Base-by-base conservation (phyloP, 176 grass and related monocot species). In the Zoysia japonica region DNA sequence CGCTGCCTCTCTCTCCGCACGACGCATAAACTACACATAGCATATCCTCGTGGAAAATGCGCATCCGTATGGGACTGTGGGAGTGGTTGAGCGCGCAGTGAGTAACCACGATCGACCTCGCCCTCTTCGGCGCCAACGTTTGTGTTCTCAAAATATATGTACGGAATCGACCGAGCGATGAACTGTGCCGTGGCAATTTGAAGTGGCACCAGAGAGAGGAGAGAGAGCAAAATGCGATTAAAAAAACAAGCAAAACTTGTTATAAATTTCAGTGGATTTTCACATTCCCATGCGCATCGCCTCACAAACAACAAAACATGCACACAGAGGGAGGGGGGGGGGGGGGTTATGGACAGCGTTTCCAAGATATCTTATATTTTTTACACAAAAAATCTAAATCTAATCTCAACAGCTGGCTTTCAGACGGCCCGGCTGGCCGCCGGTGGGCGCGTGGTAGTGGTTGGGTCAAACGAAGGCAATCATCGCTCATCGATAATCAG, bases 31-130 rank as follows among this genome's bases (percentile, higher is more conserved):
- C 53, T 16, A 38, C 0, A 9, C 36, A 57, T 57, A 43, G 55
- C 20, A 48, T 76, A 63, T 38, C 43, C 56, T 61, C 55, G 55
- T 47, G 73, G 0, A 17, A 75, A 59, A 75, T 75, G 72, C 73
- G 73, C 2, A 47, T 76, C 43, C 15, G 50, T 52, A 3, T 3
- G 28, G 28, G 28, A 28, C 28, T 28, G 41, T 8, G 46, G 28
- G 54, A 54, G 15, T 19, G 15, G 0, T 28, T 28, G 7, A 72
- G 28, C 5, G 38, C 45, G 38, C 38, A 7, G 13, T 11, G 6
- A 8, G 70, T 50, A 15, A 28, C 28, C 28, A 28, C 28, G 28
- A 28, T 28, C 28, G 28, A 28, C 28, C 28, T 28, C 28, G 28
- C 28, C 28, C 28, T 28, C 28, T 77, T 36, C 60, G 65, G 63